Evolutionary conservation across 2,329 filamentous ascomycete genomes (phyloP).

Genomic region (Byssoonygena ceratinophila): DNA sequence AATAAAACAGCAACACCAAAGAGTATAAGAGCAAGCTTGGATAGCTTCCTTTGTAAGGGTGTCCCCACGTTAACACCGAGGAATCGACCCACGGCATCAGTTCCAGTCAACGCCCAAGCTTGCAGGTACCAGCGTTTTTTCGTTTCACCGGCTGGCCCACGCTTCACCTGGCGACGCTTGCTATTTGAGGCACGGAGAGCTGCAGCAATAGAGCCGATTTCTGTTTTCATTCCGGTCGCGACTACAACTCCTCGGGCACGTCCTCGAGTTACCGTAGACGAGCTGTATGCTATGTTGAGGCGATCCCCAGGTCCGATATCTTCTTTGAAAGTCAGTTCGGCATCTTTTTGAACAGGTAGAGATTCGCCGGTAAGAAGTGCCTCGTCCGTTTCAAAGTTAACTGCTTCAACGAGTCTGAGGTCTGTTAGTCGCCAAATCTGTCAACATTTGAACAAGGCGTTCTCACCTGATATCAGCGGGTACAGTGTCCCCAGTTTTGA

Average conservation of each 20-base stretch:
- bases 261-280: conserved; percentile 52
- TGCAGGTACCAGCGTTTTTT: conserved; percentile 46
- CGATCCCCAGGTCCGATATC: conserved; percentile 51
- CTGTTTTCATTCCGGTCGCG: conserved; percentile 50
- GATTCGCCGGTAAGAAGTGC: conserved; percentile 54
- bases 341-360: conserved; percentile 47
- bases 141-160: conserved; percentile 40
- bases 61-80: conserved; percentile 59
- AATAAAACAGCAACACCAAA: conserved; percentile 58
- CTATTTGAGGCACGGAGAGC: conserved; percentile 52
- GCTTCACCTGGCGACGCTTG: conserved; percentile 43
- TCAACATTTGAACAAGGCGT: background rate
- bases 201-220: conserved; percentile 55
- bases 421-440: background rate
- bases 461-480: conserved; percentile 37
- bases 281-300: conserved; percentile 52
- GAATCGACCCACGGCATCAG: conserved; percentile 52
- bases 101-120: conserved; percentile 44
- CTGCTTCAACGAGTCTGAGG: conserved; percentile 42
- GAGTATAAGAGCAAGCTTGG: conserved; percentile 55
- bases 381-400: conserved; percentile 52
- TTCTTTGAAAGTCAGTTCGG: conserved; percentile 39
- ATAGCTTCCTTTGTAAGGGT: conserved; percentile 58
- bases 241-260: conserved; percentile 51
- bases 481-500: conserved; percentile 40